A percentile compares a stretch with the other conserved stretches of the same genome.
These are phyloP conservation scores for Pythium sp. DNA, from an alignment of 352 stramenopile genomes.

Conservation along the genomic window DNA sequence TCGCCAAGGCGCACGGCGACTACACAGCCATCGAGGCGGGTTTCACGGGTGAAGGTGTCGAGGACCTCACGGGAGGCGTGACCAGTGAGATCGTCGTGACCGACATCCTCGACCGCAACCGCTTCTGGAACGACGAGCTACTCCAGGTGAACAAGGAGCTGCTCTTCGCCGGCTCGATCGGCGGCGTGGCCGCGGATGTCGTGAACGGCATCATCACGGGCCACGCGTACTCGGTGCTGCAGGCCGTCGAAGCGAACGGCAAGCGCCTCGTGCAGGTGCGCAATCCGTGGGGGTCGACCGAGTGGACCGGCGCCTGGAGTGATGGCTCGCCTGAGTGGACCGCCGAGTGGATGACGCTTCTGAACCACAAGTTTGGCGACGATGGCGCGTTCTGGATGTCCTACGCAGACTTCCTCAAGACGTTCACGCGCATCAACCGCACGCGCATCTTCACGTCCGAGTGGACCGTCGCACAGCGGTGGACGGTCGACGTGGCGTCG, in stretches of 20 bases:
- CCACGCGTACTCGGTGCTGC: constrained; percentile 60
- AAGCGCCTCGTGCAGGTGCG: constrained; percentile 31
- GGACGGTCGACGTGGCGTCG: constrained; percentile 22
- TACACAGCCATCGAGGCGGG: constrained; percentile 69
- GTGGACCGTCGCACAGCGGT: constrained; percentile 33
- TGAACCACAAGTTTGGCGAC: constrained; percentile 41
- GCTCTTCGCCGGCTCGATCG: constrained; percentile 32
- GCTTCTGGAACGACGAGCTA: constrained; percentile 29
- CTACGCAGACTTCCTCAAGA: constrained; percentile 35
- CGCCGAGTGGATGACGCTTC: constrained; percentile 31
- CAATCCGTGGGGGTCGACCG: constrained; percentile 49
- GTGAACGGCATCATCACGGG: constrained; percentile 35
- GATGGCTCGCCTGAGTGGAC: constrained; percentile 47
- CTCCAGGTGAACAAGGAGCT: constrained; percentile 33
- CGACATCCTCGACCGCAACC: not conserved
- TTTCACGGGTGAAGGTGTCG: constrained; percentile 38
- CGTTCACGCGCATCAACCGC: constrained; percentile 28
- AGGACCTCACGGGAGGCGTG: constrained; percentile 43
- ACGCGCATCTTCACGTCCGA: constrained; percentile 33
- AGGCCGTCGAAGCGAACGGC: constrained; percentile 35
- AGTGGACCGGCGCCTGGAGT: constrained; percentile 49
- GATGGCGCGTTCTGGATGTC: constrained; percentile 66
- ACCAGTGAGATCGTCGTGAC: constrained; percentile 25
- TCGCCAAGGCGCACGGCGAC: constrained; percentile 72
- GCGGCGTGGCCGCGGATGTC: not conserved